phyloP scores from a whole-genome alignment of 192 early-diverging fungal species.

The Phycomyces blakesleeanus region DNA sequence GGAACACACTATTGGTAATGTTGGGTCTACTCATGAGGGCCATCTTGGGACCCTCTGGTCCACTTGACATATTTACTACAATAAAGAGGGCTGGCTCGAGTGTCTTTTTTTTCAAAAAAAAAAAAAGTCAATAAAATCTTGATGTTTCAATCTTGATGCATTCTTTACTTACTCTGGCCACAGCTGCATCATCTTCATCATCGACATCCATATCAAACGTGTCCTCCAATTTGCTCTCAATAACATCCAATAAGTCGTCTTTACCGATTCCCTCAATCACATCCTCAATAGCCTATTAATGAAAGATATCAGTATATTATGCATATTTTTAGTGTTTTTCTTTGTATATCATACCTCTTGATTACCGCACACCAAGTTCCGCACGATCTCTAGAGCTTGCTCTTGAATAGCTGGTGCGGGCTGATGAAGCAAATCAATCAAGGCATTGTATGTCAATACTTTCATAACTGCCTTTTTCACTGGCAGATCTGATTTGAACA shows the following conservation, averaged over 20 bases:
- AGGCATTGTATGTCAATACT: slow-evolving; percentile 56
- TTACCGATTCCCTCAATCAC: slow-evolving; percentile 70
- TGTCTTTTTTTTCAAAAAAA: slow-evolving; percentile 15
- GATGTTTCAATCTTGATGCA: no score
- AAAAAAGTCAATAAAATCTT: not conserved
- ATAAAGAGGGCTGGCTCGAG: slow-evolving; percentile 57
- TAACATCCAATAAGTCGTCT: slow-evolving; percentile 47
- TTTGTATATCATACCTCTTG: slow-evolving; percentile 28
- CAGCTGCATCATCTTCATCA: slow-evolving; percentile 16
- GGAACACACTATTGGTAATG: slow-evolving; percentile 46
- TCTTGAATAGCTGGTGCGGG: slow-evolving; percentile 61
- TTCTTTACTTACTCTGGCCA: slow-evolving; percentile 22
- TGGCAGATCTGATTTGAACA: slow-evolving; percentile 64
- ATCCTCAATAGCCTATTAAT: slow-evolving; percentile 54
- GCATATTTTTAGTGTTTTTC: not conserved
- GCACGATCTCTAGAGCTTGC: slow-evolving; percentile 68
- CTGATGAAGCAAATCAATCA: slow-evolving; percentile 62
- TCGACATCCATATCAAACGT: slow-evolving; percentile 33
- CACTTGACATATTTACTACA: slow-evolving; percentile 69
- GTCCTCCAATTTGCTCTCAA: slow-evolving; percentile 58
- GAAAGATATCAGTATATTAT: not conserved
- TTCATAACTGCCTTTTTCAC: slow-evolving; percentile 67
- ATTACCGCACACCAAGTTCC: slow-evolving; percentile 66
- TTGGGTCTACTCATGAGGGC: slow-evolving; percentile 52
- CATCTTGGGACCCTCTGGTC: slow-evolving; percentile 58